Conservation (phyloP, 2,329 filamentous ascomycete genomes). For the Aspergillus aculeatinus region DNA sequence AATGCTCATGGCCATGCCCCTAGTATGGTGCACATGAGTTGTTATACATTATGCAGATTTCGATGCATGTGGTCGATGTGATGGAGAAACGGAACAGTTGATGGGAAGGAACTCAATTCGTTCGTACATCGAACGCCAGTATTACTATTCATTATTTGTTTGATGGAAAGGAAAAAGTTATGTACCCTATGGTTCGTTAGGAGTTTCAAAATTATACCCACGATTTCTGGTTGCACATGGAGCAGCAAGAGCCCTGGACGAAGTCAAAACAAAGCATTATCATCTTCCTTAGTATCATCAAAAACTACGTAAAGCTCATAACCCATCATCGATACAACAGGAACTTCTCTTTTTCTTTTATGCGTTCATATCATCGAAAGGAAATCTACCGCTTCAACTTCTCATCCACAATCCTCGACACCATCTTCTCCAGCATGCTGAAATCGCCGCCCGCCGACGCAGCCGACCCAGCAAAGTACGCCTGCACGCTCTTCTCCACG, state of each 20-base stretch:
- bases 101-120: background rate
- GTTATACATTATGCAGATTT: background rate
- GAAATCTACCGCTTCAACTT: conserved; percentile 50
- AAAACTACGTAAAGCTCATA: background rate
- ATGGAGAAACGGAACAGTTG: background rate
- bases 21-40: background rate
- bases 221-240: conserved; percentile 4
- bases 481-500: conserved; percentile 75
- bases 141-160: background rate
- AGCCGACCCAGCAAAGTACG: conserved; percentile 60
- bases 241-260: background rate
- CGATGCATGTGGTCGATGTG: background rate
- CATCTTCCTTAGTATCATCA: no score
- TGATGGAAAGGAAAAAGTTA: background rate
- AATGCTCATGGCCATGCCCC: background rate
- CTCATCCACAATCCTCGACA: conserved; percentile 72
- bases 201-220: conserved; percentile 19
- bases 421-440: conserved; percentile 68
- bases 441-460: conserved; percentile 35
- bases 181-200: conserved; percentile 5
- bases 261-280: background rate
- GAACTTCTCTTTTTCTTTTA: background rate
- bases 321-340: background rate
- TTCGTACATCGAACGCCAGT: background rate
- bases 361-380: conserved; percentile 6